Evolutionary conservation across 345 rosid genomes (phyloP), one percentile per base, ranked within the genome.

Genomic region (Fremontodendron californicum): DNA sequence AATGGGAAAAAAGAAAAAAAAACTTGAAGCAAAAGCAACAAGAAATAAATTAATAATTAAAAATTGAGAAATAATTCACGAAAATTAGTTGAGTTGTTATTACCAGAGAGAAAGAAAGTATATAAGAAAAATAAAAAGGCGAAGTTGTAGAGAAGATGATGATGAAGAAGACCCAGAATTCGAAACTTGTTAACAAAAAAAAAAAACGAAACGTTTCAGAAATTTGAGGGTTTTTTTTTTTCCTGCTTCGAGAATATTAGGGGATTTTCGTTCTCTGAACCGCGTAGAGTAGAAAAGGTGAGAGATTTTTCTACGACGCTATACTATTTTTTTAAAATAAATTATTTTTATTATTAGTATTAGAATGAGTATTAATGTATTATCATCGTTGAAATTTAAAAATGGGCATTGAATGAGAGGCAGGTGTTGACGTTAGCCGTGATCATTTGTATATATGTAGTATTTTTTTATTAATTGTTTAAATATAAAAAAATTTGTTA

Each of bases 21-120:
- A 35, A 80, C 81, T 78, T 78, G 73, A 76, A 71, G 80, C 31
- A 3, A 43, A 75, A 75, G 79, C 70, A 78, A 78, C 15, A 27
- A 49, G 0, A 23, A 29, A 51, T 15, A 60, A 39, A 40, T 52
- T 18, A n/a, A 52, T 0, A 51, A 74, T 25, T 52, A 6, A 18
- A 23, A 40, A 39, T 15, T 5, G n/a, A 68, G 13, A 7, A 68
- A 40, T 55, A 33, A 35, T 23, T 45, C 45, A 10, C 43, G 35
- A 48, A 66, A 13, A 75, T 77, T 43, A 54, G 79, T 69, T 27
- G 65, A 49, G 51, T 33, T 71, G 27, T 58, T 11, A 25, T 71
- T 64, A 73, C 74, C 78, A 31, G 39, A 46, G 25, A 21, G 2
- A 71, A 55, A 58, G 2, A 45, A 23, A 25, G 31, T 68, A 68